Evolutionary conservation across 2,329 filamentous ascomycete genomes (phyloP).

Genomic region (Ilyonectria mors-panacis): DNA sequence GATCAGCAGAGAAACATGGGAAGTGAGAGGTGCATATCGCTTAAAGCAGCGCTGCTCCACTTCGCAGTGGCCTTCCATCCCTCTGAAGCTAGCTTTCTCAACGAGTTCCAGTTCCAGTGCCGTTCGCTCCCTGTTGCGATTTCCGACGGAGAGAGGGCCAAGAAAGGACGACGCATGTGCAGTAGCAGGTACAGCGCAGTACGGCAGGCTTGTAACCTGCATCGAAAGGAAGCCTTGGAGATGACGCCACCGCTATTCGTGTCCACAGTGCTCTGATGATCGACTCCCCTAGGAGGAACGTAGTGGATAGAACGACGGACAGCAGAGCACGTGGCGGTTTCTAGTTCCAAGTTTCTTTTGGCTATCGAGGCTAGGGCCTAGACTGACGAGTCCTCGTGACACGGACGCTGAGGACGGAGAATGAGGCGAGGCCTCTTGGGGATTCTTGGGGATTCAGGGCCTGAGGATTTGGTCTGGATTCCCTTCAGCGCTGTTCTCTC

Average conservation of each 20-base stretch:
- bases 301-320: not conserved
- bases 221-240: not conserved
- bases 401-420: not conserved
- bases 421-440: not conserved
- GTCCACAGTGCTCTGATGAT: not conserved
- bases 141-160: constrained; percentile 10
- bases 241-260: constrained; percentile 17
- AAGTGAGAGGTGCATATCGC: not conserved
- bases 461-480: too few species aligned
- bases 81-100: constrained; percentile 37
- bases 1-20: constrained; percentile 28
- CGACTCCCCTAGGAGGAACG: not conserved
- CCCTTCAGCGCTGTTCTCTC: not conserved
- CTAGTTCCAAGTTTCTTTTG: not conserved
- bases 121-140: constrained; percentile 3
- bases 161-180: not conserved
- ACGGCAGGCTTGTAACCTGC: not conserved
- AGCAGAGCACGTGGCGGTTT: not conserved
- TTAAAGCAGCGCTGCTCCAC: constrained; percentile 26
- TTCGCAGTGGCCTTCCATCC: constrained; percentile 9
- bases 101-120: constrained; percentile 41
- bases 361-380: not conserved
- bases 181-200: constrained; percentile 2
- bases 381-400: not conserved
- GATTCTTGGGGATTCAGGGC: not conserved